Evolutionary conservation across 2,329 filamentous ascomycete genomes (phyloP), one percentile per base, ranked within the genome.

Genomic region (Phialemoniopsis sp.): DNA sequence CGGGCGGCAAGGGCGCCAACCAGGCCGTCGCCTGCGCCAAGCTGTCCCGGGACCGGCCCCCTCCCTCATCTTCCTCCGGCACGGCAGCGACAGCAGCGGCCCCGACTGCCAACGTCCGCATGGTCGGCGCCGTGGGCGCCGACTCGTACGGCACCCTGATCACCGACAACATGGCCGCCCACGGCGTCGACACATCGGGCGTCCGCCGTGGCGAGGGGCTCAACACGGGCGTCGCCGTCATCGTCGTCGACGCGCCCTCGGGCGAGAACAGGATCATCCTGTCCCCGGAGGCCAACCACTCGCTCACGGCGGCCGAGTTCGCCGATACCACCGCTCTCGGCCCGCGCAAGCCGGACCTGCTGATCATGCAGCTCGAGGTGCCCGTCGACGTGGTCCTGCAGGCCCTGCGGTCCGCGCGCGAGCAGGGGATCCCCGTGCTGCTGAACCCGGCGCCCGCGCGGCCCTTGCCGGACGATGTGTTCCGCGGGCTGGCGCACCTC

Each of bases 401-500:
- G 29, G 78, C 82, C 36, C 60, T 89, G 21, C 54, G 54, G 35
- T 66, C 71, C 12, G 75, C 76, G 8, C 64, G 70, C 18, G 51
- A 52, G 21, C 61, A 63, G 19, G 58, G 61, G 2, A 68, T 86
- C 2, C 69, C 76, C 29, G 83, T 91, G 3, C 74, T 96, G 36
- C 74, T 95, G 47, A 97, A 96, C 60, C 89, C 90, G 13, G 90
- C 90, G 4, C 85, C 86, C 5, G 89, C n/a, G n/a, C n/a, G 89
- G 4, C 73, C 89, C 87, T n/a, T n/a, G n/a, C n/a, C n/a, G n/a
- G n/a, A n/a, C 1, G 71, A 78, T 19, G 80, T 79, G 8, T 93
- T 86, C 56, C 51, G 59, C 7, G 78, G 76, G 1, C 73, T 96
- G 26, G 80, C 81, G 32, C 88, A 95, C 53, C 70, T 96, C 32